phyloP scores from a whole-genome alignment of 1,139 yeast genomes.

The Meyerozyma guilliermondii region DNA sequence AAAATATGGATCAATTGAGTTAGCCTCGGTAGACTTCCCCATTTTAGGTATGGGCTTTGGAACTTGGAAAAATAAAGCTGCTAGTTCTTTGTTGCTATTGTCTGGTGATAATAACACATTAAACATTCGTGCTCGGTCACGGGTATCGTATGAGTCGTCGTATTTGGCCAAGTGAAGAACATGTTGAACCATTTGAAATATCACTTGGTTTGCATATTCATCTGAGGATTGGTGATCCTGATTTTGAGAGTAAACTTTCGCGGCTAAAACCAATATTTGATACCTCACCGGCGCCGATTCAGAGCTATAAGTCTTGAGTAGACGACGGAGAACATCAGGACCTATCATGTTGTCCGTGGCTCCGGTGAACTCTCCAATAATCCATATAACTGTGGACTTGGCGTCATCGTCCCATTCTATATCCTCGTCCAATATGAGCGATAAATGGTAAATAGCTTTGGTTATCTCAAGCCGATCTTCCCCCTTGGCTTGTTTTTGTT shows the following conservation, averaged over 20 bases:
- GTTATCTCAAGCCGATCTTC: constrained; percentile 22
- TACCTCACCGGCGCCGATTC: constrained; percentile 57
- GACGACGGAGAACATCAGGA: constrained; percentile 69
- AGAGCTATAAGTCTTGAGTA: constrained; percentile 51
- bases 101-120: constrained; percentile 42
- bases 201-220: constrained; percentile 11
- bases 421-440: constrained; percentile 23
- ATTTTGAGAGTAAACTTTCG: constrained; percentile 62
- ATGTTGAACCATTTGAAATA: constrained; percentile 57
- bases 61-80: constrained; percentile 73
- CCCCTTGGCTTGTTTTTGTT: constrained; percentile 38
- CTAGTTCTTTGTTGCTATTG: constrained; percentile 46
- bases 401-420: constrained; percentile 46
- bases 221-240: constrained; percentile 7
- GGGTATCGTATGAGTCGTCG: constrained; percentile 70
- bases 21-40: background rate
- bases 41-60: constrained; percentile 64
- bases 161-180: constrained; percentile 63
- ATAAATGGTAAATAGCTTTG: constrained; percentile 34
- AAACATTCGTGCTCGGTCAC: constrained; percentile 82
- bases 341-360: constrained; percentile 45
- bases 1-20: constrained; percentile 15
- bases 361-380: constrained; percentile 73
- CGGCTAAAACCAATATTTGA: constrained; percentile 68
- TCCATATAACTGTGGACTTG: constrained; percentile 83